These are phyloP conservation scores for Aurinia saxatilis DNA, from an alignment of 345 rosid species.

Conservation along the genomic window DNA sequence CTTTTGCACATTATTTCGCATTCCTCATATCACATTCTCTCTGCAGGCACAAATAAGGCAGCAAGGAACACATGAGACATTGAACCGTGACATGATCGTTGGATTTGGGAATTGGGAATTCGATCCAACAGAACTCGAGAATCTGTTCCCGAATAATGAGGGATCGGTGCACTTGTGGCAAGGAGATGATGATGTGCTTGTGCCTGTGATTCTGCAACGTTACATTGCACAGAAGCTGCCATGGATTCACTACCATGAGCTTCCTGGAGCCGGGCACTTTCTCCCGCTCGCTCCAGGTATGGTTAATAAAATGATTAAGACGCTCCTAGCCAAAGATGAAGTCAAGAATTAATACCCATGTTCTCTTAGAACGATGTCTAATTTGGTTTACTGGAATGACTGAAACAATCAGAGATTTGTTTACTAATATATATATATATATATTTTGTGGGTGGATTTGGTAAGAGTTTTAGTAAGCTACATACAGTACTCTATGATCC, in stretches of 20 bases:
- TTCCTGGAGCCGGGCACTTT: slow-evolving; percentile 50
- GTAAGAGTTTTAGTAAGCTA: too few species aligned
- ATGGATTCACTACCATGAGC: slow-evolving; percentile 57
- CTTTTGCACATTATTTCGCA: neutral
- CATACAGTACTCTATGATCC: too few species aligned
- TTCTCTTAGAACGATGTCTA: neutral
- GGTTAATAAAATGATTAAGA: slow-evolving; percentile 35
- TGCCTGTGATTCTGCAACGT: slow-evolving; percentile 49
- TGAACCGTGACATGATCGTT: slow-evolving; percentile 45
- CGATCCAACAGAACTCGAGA: slow-evolving; percentile 43
- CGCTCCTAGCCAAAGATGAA: slow-evolving; percentile 25
- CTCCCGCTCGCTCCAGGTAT: slow-evolving; percentile 39
- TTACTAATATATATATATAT: too few species aligned
- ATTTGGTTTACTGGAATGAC: neutral
- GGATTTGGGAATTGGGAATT: slow-evolving; percentile 59
- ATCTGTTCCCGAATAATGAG: slow-evolving; percentile 38
- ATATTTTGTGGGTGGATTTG: too few species aligned
- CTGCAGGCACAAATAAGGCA: slow-evolving; percentile 30
- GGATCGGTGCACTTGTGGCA: slow-evolving; percentile 62
- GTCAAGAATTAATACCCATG: slow-evolving; percentile 4
- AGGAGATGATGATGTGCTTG: slow-evolving; percentile 47
- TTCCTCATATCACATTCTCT: neutral
- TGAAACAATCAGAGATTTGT: too few species aligned
- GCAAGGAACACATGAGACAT: slow-evolving; percentile 53
- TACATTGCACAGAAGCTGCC: slow-evolving; percentile 45